phyloP scores from a whole-genome alignment of 2,329 filamentous ascomycete genomes.

The Pseudogymnoascus sp. region DNA sequence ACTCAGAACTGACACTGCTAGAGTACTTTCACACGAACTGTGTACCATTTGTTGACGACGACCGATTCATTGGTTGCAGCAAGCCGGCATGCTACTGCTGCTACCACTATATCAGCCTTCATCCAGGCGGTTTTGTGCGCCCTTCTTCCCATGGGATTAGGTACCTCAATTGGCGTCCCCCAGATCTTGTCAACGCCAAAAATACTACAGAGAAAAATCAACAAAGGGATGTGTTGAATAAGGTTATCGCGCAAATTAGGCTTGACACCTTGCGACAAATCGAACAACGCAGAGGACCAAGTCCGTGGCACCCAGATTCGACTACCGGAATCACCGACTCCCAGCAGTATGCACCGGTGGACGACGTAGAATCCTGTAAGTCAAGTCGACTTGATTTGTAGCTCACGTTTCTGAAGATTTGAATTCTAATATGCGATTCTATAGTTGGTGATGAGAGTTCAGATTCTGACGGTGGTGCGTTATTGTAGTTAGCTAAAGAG shows the following conservation, averaged over 20 bases:
- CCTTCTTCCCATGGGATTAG: conserved; percentile 26
- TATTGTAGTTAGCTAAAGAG: neutral
- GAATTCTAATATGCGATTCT: neutral
- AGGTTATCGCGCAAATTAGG: conserved; percentile 24
- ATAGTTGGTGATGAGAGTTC: neutral
- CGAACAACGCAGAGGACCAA: conserved; percentile 17
- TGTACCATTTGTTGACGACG: too few species aligned
- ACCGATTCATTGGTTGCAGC: too few species aligned
- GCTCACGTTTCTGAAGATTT: neutral
- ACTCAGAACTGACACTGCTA: too few species aligned
- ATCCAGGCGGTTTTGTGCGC: conserved; percentile 24
- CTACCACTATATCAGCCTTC: conserved; percentile 26
- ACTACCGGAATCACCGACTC: conserved; percentile 19
- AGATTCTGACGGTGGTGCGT: neutral
- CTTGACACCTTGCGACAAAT: conserved; percentile 22
- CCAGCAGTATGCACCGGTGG: neutral
- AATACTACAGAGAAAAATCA: conserved; percentile 14
- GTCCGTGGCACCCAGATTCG: conserved; percentile 23
- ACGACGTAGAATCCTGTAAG: neutral
- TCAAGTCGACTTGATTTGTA: neutral
- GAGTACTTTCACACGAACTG: too few species aligned
- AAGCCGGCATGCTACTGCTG: too few species aligned
- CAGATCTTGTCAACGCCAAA: conserved; percentile 16
- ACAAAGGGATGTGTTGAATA: conserved; percentile 24
- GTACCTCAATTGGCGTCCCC: conserved; percentile 27